Conservation (phyloP, 2,329 filamentous ascomycete species). For the Talaromyces amestolkiae region DNA sequence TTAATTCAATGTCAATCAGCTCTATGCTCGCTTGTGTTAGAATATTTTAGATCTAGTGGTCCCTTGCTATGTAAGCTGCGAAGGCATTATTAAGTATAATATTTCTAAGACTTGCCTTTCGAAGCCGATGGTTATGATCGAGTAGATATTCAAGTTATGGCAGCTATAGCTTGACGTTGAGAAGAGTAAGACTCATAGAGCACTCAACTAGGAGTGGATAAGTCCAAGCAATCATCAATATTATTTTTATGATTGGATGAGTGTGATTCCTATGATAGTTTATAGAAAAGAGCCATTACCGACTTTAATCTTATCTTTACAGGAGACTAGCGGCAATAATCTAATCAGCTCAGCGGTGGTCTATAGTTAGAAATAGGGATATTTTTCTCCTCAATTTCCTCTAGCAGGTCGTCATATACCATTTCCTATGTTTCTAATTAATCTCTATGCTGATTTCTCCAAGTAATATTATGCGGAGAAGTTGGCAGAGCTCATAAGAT, state of each 20-base stretch:
- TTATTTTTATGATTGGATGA: background rate
- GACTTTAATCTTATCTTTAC: conserved; percentile 22
- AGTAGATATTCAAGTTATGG: background rate
- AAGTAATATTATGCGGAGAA: conserved; percentile 20
- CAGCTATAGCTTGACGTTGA: background rate
- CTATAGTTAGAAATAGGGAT: conserved; percentile 23
- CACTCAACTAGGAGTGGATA: background rate
- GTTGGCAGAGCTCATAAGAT: conserved; percentile 28
- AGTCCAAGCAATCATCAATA: background rate
- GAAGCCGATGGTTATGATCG: conserved; percentile 61
- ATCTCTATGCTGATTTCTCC: conserved; percentile 21
- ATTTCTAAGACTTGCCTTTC: conserved; percentile 48
- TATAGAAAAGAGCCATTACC: conserved; percentile 11
- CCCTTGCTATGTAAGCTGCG: background rate
- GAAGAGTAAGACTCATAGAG: background rate
- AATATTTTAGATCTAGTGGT: conserved; percentile 3
- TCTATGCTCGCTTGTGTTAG: conserved; percentile 1
- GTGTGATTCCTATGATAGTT: conserved; percentile 8
- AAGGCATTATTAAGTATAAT: conserved; percentile 33
- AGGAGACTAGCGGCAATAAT: conserved; percentile 21
- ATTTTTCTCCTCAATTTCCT: conserved; percentile 23
- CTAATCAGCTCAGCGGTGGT: conserved; percentile 10
- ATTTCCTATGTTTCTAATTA: conserved; percentile 27
- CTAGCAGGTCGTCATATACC: conserved; percentile 26
- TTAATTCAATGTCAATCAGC: background rate